Conservation (phyloP, 306 rosid species). For the Pachyrhizus erosus region DNA sequence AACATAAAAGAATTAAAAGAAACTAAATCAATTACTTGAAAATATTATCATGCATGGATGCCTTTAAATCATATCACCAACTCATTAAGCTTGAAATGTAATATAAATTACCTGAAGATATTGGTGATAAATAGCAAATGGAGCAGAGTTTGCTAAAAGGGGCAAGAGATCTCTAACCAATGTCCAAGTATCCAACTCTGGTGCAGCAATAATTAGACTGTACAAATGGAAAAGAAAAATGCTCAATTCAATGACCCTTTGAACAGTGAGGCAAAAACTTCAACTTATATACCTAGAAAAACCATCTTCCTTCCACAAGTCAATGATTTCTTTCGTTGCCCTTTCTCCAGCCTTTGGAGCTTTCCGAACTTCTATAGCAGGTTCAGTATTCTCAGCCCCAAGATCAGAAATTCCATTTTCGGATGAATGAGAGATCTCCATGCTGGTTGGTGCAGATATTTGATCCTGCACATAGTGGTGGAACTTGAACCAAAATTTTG, state of each 20-base stretch:
- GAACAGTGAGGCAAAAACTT: constrained; percentile 10
- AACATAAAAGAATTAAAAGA: neutral
- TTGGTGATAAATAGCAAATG: constrained; percentile 96
- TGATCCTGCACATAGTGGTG: constrained; percentile 69
- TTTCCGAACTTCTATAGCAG: constrained; percentile 55
- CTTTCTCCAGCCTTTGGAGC: constrained; percentile 78
- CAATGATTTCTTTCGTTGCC: constrained; percentile 66
- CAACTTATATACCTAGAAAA: constrained; percentile 72
- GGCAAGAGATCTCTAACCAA: constrained; percentile 73
- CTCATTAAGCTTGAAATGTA: neutral
- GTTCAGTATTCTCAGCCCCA: constrained; percentile 44
- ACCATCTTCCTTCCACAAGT: constrained; percentile 87
- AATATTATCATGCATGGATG: neutral
- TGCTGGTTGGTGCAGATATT: constrained; percentile 41
- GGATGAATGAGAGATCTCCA: constrained; percentile 49
- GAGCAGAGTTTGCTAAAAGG: constrained; percentile 83
- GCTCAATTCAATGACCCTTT: neutral
- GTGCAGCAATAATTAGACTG: constrained; percentile 90
- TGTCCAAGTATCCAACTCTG: constrained; percentile 80
- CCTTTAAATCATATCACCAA: neutral
- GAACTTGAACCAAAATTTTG: too few species aligned
- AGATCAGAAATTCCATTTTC: constrained; percentile 53
- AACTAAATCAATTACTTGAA: neutral
- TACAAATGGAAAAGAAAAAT: constrained; percentile 11
- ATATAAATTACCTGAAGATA: constrained; percentile 77